These are phyloP conservation scores for Lasiodiplodia sp. DNA, from an alignment of 2,329 filamentous ascomycete genomes.

Conservation along the genomic window DNA sequence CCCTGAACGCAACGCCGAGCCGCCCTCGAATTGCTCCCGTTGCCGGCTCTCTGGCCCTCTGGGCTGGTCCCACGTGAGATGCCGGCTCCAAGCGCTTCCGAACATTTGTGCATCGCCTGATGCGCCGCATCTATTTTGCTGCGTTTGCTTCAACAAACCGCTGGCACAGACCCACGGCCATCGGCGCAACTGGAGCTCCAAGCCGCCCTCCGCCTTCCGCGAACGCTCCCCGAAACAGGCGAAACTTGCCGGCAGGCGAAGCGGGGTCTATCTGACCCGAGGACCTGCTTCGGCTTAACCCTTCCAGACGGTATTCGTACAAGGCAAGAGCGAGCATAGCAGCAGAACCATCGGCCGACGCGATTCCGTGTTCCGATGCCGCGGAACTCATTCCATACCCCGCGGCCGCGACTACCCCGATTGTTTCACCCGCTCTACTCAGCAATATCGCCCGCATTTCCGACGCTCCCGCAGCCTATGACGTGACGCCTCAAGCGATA, in stretches of 20 bases:
- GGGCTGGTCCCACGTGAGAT: background rate
- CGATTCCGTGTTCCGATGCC: background rate
- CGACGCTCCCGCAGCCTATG: background rate
- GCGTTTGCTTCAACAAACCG: background rate
- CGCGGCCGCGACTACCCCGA: slow-evolving; percentile 1
- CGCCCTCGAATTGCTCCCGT: background rate
- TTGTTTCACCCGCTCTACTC: background rate
- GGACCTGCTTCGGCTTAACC: slow-evolving; percentile 13
- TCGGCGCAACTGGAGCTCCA: background rate
- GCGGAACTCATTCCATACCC: background rate
- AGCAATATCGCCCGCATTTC: background rate
- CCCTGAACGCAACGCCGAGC: slow-evolving; percentile 2
- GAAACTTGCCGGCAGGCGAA: slow-evolving; percentile 21
- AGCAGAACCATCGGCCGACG: background rate
- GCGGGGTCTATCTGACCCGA: slow-evolving; percentile 23
- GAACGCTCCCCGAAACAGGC: slow-evolving; percentile 14
- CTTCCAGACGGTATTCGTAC: slow-evolving; percentile 1
- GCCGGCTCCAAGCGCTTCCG: background rate
- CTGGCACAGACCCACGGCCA: background rate
- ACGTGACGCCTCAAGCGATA: background rate
- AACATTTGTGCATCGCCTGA: background rate
- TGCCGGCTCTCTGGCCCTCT: background rate
- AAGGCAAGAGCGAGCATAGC: slow-evolving; percentile 8
- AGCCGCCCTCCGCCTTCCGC: background rate
- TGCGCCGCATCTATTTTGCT: background rate